Evolutionary conservation across 148 eudicot species (phyloP).

Genomic region (Arctostaphylos glauca): DNA sequence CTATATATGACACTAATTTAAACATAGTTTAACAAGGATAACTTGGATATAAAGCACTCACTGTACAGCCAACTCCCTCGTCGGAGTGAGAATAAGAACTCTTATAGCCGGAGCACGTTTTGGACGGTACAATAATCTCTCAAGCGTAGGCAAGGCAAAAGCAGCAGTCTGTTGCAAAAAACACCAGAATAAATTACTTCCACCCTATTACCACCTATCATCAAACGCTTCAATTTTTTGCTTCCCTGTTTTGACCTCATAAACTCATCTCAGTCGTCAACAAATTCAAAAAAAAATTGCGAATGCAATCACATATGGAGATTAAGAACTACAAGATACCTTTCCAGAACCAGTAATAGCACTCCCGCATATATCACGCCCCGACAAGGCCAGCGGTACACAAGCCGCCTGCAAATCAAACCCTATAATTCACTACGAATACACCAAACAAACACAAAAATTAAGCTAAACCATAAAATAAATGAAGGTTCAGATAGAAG

Average conservation of each 20-base stretch:
- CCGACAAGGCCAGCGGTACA: conserved; percentile 77
- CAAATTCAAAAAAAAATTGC: neutral
- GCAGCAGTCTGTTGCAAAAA: conserved; percentile 79
- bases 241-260: neutral
- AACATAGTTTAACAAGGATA: neutral
- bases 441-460: neutral
- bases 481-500: neutral
- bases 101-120: conserved; percentile 79
- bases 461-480: neutral
- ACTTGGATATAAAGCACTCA: conserved; percentile 41
- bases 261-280: neutral
- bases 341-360: conserved; percentile 97
- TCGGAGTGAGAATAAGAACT: conserved; percentile 92
- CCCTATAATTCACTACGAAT: neutral
- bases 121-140: conserved; percentile 72
- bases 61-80: conserved; percentile 96
- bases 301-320: neutral
- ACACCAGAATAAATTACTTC: conserved; percentile 9
- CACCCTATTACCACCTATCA: neutral
- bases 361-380: conserved; percentile 96
- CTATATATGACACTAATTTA: neutral
- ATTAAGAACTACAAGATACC: conserved; percentile 38
- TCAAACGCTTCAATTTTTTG: neutral
- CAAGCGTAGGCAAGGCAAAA: conserved; percentile 79
- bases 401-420: conserved; percentile 75